These are phyloP conservation scores for Kandelia obovata DNA, from an alignment of 345 rosid genomes.

Conservation along the genomic window DNA sequence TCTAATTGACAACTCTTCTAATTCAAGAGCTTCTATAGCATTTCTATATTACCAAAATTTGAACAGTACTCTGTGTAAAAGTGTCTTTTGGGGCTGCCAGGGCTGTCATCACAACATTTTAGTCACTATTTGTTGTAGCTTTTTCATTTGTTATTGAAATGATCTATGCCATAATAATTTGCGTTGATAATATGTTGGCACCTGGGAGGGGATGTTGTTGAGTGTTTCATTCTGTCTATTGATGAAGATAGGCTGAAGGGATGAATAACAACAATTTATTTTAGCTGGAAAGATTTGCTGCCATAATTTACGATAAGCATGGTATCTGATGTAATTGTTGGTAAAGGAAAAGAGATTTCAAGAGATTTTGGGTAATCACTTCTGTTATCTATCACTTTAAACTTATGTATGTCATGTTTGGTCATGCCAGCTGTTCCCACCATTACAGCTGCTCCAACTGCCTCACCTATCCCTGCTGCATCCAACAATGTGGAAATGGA, in stretches of 20 bases:
- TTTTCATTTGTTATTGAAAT: no score
- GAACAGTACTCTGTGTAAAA: no score
- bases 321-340: constrained; percentile 14
- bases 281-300: background rate
- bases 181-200: no score
- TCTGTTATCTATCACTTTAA: background rate
- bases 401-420: constrained; percentile 17
- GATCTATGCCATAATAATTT: no score
- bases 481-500: constrained; percentile 65
- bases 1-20: no score
- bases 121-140: background rate
- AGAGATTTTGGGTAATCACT: background rate
- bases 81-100: no score
- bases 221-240: no score
- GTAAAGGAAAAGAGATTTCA: background rate
- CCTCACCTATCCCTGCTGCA: constrained; percentile 36
- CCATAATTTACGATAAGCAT: background rate
- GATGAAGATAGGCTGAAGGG: no score
- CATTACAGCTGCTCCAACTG: constrained; percentile 24
- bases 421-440: constrained; percentile 28
- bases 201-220: no score
- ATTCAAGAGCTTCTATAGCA: no score
- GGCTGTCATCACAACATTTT: background rate
- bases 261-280: no score
- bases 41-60: no score